Percentiles rank a stretch among this genome's conserved stretches.
These are phyloP conservation scores for Petunia axillaris DNA, from an alignment of 257 asterid genomes.

Conservation along the genomic window DNA sequence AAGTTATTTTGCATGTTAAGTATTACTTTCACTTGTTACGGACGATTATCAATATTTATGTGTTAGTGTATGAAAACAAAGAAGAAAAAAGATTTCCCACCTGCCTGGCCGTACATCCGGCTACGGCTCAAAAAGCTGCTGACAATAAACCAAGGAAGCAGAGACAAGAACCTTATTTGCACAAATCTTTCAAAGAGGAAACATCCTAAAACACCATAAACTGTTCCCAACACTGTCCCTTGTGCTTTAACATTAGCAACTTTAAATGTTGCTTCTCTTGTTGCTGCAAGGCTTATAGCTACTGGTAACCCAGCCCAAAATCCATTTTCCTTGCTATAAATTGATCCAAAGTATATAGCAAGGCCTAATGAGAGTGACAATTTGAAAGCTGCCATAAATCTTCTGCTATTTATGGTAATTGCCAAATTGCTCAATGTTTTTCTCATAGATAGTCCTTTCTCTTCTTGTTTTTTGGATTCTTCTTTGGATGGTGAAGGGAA, in stretches of 20 bases:
- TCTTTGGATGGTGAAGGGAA: slow-evolving; percentile 28
- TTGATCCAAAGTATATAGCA: slow-evolving; percentile 62
- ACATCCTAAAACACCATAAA: slow-evolving; percentile 82
- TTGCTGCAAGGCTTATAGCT: slow-evolving; percentile 66
- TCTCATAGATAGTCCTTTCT: neutral
- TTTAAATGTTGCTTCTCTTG: slow-evolving; percentile 78
- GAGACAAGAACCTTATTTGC: slow-evolving; percentile 63
- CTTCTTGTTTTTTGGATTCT: slow-evolving; percentile 29
- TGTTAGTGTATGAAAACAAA: no score
- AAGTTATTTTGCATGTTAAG: no score
- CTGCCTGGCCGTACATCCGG: slow-evolving; percentile 88
- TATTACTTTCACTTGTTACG: no score
- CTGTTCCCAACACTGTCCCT: slow-evolving; percentile 84
- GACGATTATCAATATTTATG: no score
- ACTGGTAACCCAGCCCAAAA: slow-evolving; percentile 84
- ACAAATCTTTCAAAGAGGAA: slow-evolving; percentile 61
- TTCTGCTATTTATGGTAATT: slow-evolving; percentile 38
- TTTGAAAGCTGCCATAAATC: slow-evolving; percentile 67
- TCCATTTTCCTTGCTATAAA: slow-evolving; percentile 72
- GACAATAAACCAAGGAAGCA: slow-evolving; percentile 87
- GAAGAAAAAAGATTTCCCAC: slow-evolving; percentile 34
- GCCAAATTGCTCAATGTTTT: slow-evolving; percentile 29
- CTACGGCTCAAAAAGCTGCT: slow-evolving; percentile 66
- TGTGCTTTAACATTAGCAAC: slow-evolving; percentile 79
- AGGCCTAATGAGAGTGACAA: slow-evolving; percentile 70